These are phyloP conservation scores for Saccharum officinarum DNA, from an alignment of 176 grass and related monocot species.

Conservation along the genomic window DNA sequence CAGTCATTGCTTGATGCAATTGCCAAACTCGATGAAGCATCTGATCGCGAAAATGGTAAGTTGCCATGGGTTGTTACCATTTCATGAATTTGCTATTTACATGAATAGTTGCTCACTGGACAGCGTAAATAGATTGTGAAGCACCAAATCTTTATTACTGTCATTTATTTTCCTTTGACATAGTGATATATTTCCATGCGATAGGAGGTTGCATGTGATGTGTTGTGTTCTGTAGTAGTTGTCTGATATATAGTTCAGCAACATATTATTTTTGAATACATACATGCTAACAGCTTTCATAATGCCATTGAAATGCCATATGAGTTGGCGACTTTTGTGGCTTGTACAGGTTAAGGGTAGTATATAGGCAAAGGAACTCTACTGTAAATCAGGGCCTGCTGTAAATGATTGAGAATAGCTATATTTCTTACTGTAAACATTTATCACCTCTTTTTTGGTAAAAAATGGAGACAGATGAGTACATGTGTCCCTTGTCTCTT, in stretches of 20 bases:
- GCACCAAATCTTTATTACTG: neutral
- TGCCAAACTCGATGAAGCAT: slow-evolving; percentile 70
- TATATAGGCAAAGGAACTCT: neutral
- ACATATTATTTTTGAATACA: neutral
- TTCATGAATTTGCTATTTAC: slow-evolving; percentile 4
- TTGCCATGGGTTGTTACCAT: neutral
- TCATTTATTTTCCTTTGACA: neutral
- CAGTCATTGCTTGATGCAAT: slow-evolving; percentile 73
- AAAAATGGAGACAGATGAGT: neutral
- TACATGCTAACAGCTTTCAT: neutral
- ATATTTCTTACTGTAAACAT: neutral
- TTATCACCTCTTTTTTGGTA: neutral
- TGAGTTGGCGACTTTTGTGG: neutral
- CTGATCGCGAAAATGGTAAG: slow-evolving; percentile 73
- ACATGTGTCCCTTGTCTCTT: neutral
- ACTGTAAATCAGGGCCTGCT: neutral
- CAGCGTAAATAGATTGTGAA: neutral
- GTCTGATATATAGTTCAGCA: neutral
- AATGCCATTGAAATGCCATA: neutral
- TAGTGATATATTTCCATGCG: neutral
- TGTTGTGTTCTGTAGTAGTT: neutral
- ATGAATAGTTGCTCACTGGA: neutral
- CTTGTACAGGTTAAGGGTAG: neutral
- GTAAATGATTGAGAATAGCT: neutral
- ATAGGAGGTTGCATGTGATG: neutral